Evolutionary conservation across 1,139 yeast genomes (phyloP), one percentile per base, ranked within the genome.

Genomic region (Zygosaccharomyces sapae): DNA sequence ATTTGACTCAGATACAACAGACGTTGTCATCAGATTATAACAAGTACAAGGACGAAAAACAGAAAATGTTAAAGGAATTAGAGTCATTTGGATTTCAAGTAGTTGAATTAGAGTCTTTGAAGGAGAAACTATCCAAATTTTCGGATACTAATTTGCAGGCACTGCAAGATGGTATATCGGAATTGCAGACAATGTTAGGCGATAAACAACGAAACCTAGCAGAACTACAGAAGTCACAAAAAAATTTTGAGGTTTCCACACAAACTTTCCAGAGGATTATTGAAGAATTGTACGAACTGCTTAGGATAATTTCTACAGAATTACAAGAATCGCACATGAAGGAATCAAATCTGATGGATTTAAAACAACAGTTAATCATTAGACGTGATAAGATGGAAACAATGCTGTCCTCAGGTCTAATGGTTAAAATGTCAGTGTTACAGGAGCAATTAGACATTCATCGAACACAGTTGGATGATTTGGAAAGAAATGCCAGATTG

Each of bases 1-100:
- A 75, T 52, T 70, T 87, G 53, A 85, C 84, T 53, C 74, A 71
- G 43, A 66, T 75, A 1, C 95, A 86, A 61, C 89, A 85, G 55
- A 67, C 72, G 19, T 68, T 86, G 42, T 76, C 85, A 0, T 66
- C 72, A n/a, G 89, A 85, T 55, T 88, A 86, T 61, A 72, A 76
- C 27, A 76, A 74, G 43, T 86, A 86, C 65, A 84, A 81, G 62
- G 70, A 73, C 22, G 83, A 81, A 49, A 87, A 86, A 59, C 70
- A 72, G 16, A 68, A 77, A 34, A 64, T 86, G 46, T 74, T 83
- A 27, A 75, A 76, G 41, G 76, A 79, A 51, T 47, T 70, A 38
- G 72, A 69, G 43, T 57, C 61, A 13, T 55, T 61, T 30, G 67
- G 67, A 33, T 67, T 61, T 46, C 56, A 65, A 41, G 48, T 81